Evolutionary conservation across 2,329 filamentous ascomycete genomes (phyloP), one percentile per base, ranked within the genome.

Genomic region (Verticillium albo-atrum): DNA sequence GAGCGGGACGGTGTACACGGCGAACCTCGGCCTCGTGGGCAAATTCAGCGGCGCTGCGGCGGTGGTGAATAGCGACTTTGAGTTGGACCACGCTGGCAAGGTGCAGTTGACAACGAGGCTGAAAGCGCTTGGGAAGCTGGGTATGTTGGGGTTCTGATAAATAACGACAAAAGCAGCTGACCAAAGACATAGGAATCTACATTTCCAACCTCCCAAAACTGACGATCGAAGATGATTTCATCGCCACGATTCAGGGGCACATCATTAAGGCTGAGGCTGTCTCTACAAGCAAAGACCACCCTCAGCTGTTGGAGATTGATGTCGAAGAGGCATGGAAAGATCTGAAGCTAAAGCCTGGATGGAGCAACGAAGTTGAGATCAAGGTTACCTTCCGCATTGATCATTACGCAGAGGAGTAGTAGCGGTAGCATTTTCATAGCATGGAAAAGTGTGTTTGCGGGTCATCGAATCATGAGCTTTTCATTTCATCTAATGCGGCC

Each of bases 11-110:
- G 76, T 88, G 0, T 75, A 75, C 51, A 78, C 93, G 2, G 87
- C 91, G 1, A 87, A 89, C 20, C 73, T 98, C 1, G 94, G 94
- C 0, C 77, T 98, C 2, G 64, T 96, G 3, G 89, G 84, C 2
- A 97, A 97, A 73, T 96, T 98, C 90, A 92, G 92, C 0, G 94
- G 92, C 0, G 86, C 89, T 1, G 92, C 91, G 1, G 92, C 92
- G 0, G 82, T 97, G 7, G 77, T 89, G 1, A 80, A 79, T 37
- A 87, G 79, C n/a, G 79, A 83, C 28, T 70, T 87, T 51, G 68
- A 67, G 4, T 69, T 65, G 7, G 88, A 85, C 59, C 20, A 25
- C 3, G 25, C 20, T 7, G 86, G 86, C 0, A 77, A 85, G 17
- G 75, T 95, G 23, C 74, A 85, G 7, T 74, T 96, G 14, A 85